Evolutionary conservation across 1,284 basidiomycete genomes (phyloP), one percentile per base, ranked within the genome.

Genomic region (Tremellales sp.): DNA sequence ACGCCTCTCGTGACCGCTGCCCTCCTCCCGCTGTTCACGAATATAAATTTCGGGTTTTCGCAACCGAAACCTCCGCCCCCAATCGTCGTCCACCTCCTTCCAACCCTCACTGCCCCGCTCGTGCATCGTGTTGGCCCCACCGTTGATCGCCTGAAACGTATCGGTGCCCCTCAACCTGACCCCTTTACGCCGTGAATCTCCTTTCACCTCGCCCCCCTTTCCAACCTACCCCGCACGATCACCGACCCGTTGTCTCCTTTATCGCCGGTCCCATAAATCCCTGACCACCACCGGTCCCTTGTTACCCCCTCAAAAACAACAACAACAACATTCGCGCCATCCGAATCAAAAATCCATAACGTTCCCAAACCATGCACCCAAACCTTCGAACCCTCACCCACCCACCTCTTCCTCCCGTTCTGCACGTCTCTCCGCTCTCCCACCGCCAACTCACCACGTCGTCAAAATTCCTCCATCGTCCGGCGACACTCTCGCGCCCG

Each of bases 361-460:
- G 21, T 16, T 19, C 16, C 8, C 34, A 19, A 49, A 53, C 14
- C 40, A 61, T 64, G 61, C 61, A 62, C 56, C 62, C 63, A 12
- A 62, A 66, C 39, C 60, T 64, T 38, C 62, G 57, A 33, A 53
- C 58, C 5, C 26, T 61, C 24, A 43, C 46, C 26, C 33, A 26
- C 18, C 45, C 50, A 12, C 53, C 45, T 39, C 43, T 56, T 12
- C 58, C 57, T 21, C 57, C 58, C 14, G 34, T 53, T 12, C 50
- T 59, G 28, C 46, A 51, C 39, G 32, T 33, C 14, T 16, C 28
- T 21, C 12, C 32, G 5, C 19, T 41, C 6, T 35, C 31, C 27
- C 25, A 16, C 16, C 48, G 36, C n/a, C 5, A 28, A 38, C 40
- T 42, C 12, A n/a, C 25, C 32, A 34, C 44, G 12, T 35, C 2